Base-by-base conservation (phyloP, 345 rosid genomes). In the Moricandia moricandioides region DNA sequence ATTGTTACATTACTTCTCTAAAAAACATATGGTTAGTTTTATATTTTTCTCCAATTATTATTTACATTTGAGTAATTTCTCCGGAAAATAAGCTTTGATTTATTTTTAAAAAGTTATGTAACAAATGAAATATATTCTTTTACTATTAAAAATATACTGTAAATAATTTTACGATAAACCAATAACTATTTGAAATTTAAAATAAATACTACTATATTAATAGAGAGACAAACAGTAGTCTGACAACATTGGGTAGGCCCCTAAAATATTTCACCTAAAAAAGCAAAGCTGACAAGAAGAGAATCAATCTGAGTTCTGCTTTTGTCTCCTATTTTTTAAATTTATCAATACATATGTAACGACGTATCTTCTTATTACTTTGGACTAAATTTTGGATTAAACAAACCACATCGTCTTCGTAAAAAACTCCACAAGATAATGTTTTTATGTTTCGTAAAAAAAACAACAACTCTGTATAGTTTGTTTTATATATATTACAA, bases 271-370 rank as follows among this genome's bases (percentile, higher is more conserved):
- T 74, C 60, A 74, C 67, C 52, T 57, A 74, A 6, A 40, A 17
- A 30, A 45, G 26, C 52, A 59, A 74, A 66, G 66, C 78, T 74
- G 78, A 74, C 73, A 67, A 67, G 73, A 75, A 59, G 61, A 59
- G 68, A 59, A 67, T 67, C 67, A 67, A 40, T 57, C 59, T 73
- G 7, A 7, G 6, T 30, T 73, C 0, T 62, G 34, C 26, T 8
- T 26, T n/a, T 29, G 35, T n/a, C 40, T 73, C 12, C 40, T 64
- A 37, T 72, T 16, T 72, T 16, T 62, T 54, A 10, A n/a, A 5
- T 63, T 35, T 16, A 52, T 63, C 60, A 17, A 43, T 12, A 17
- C 33, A 30, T 59, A 27, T 40, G 73, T 14, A 9, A 39, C 21
- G 27, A 39, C 21, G 11, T 52, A 51, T 57, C 16, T 37, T n/a